Evolutionary conservation across 208 protist species (phyloP).

Genomic region (Ichthyophonus hoferi): DNA sequence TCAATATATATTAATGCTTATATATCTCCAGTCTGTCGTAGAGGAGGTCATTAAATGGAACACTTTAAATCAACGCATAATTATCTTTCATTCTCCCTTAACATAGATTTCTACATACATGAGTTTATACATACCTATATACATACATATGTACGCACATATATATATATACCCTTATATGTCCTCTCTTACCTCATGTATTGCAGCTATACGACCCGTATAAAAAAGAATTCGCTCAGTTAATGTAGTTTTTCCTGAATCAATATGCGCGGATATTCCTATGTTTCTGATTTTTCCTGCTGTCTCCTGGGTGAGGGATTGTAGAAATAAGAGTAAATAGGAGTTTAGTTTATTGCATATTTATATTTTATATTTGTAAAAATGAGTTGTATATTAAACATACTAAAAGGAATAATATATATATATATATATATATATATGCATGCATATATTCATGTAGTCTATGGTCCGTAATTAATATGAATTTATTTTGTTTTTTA

Average conservation of each 20-base stretch:
- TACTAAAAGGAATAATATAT: slow-evolving; percentile 3
- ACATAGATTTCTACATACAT: background rate
- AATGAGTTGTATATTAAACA: background rate
- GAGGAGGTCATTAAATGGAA: background rate
- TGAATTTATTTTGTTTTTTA: too few relatives aligned
- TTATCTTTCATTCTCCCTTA: background rate
- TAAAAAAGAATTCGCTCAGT: slow-evolving; percentile 98
- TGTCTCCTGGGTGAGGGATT: background rate
- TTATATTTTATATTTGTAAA: background rate
- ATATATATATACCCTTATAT: background rate
- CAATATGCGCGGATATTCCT: slow-evolving; percentile 96
- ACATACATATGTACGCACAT: background rate
- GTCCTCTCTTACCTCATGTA: slow-evolving; percentile 85
- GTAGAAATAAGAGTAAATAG: background rate
- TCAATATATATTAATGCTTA: slow-evolving; percentile 10
- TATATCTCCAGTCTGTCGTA: background rate
- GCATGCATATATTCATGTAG: slow-evolving; percentile 16
- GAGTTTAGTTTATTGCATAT: background rate
- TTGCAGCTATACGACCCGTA: slow-evolving; percentile 87
- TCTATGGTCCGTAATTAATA: too few relatives aligned
- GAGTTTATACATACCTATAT: background rate
- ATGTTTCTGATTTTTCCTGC: slow-evolving; percentile 75
- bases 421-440: slow-evolving; percentile 1
- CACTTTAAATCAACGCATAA: background rate
- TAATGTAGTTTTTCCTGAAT: slow-evolving; percentile 96